Base-by-base conservation (phyloP, 129 eudicot genomes). In the Daucus carota region DNA sequence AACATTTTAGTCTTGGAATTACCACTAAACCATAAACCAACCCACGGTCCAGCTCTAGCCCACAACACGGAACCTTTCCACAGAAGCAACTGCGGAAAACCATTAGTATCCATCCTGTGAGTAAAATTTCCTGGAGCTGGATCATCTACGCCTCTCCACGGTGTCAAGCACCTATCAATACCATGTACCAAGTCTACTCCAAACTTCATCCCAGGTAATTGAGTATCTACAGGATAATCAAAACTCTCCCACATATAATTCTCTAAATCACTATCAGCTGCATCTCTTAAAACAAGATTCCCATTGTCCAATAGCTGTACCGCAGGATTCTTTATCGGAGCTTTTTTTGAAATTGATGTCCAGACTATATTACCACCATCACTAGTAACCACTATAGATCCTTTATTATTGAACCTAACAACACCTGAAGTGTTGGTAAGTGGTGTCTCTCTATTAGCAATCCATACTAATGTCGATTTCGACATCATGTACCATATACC, bases 211-310 rank as follows among this genome's bases (percentile, higher is more conserved):
- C 70, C 70, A 12, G 70, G 70, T 63, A 63, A 15, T 22, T 63
- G 36, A 31, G 70, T 63, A 63, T 63, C 70, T 29, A 63, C 70
- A 29, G 70, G 70, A 63, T 29, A 63, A 31, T 63, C 70, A 29
- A 63, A 63, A 63, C 70, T 63, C 40, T 63, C 38, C 70, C 70
- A 63, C 34, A 14, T 11, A 63, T 26, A 63, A 31, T 63, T 29
- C 10, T 63, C 22, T 38, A 10, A 31, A 31, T 63, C 70, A 13
- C 70, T 29, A 31, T 29, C 70, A 29, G 4, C 38, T 63, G 20
- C 70, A 63, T 63, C 70, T 63, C 70, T 63, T 63, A 63, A 63
- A 63, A 63, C 70, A 63, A 63, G 70, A 63, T 63, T 63, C 1
- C 70, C 70, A 63, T 31, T 16, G 29, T 63, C 70, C 14, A 63